Conservation (phyloP, 1,284 basidiomycete genomes). For the Ustilago loliicola region DNA sequence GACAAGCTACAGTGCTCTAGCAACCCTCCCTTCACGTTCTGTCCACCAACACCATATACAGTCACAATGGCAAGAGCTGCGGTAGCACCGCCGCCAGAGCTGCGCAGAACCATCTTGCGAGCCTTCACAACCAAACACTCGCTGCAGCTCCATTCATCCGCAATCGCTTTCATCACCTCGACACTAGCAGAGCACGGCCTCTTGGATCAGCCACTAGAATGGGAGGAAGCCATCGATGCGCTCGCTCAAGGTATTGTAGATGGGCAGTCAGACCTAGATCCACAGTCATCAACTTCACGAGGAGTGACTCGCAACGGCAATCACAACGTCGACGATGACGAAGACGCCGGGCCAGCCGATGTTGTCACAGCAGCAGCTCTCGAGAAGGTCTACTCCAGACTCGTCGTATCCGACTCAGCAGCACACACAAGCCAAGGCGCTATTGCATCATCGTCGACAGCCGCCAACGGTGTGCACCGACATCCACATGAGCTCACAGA, state of each 20-base stretch:
- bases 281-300: conserved; percentile 8
- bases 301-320: background rate
- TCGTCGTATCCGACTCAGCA: conserved; percentile 63
- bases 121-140: conserved; percentile 66
- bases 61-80: background rate
- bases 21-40: too few relatives aligned
- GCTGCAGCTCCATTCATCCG: conserved; percentile 66
- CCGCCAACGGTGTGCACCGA: conserved; percentile 13
- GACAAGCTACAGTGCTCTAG: too few relatives aligned
- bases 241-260: conserved; percentile 65
- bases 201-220: conserved; percentile 51
- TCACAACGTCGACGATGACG: background rate
- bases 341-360: conserved; percentile 16
- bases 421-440: conserved; percentile 16
- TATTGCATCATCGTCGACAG: background rate
- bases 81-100: conserved; percentile 47
- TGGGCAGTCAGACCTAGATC: conserved; percentile 36
- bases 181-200: conserved; percentile 64
- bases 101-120: conserved; percentile 62
- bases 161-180: conserved; percentile 63
- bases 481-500: conserved; percentile 57
- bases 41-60: background rate
- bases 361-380: conserved; percentile 63
- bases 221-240: conserved; percentile 68
- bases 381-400: conserved; percentile 62